These are phyloP conservation scores for Bretziella fagacearum DNA, from an alignment of 2,329 filamentous ascomycete genomes.

Conservation along the genomic window DNA sequence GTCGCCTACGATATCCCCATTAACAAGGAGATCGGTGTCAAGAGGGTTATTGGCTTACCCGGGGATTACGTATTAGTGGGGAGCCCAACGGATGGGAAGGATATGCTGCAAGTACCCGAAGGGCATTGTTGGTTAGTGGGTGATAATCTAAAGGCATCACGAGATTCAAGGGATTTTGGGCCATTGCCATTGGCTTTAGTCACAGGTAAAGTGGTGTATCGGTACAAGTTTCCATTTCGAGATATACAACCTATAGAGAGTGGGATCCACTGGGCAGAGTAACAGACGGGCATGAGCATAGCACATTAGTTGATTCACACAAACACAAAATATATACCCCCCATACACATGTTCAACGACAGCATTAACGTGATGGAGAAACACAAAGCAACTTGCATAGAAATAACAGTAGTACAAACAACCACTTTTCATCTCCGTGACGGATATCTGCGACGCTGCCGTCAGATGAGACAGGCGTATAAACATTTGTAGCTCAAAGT, in stretches of 20 bases:
- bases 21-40: constrained; percentile 43
- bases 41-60: constrained; percentile 61
- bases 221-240: constrained; percentile 30
- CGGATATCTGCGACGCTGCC: no score
- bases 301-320: no score
- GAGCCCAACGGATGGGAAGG: constrained; percentile 31
- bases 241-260: constrained; percentile 30
- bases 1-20: constrained; percentile 64
- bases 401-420: neutral
- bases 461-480: no score
- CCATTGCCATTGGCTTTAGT: constrained; percentile 74
- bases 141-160: constrained; percentile 69
- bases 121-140: constrained; percentile 87
- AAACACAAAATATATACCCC: neutral
- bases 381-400: neutral
- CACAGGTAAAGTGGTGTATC: constrained; percentile 62
- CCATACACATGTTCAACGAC: neutral
- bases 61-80: constrained; percentile 58
- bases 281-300: no score
- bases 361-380: neutral
- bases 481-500: no score
- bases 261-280: constrained; percentile 19
- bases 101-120: constrained; percentile 53
- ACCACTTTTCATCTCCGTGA: neutral
- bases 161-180: constrained; percentile 76